phyloP scores from a whole-genome alignment of 495 filamentous ascomycete species.

The Penicillium paradoxum region DNA sequence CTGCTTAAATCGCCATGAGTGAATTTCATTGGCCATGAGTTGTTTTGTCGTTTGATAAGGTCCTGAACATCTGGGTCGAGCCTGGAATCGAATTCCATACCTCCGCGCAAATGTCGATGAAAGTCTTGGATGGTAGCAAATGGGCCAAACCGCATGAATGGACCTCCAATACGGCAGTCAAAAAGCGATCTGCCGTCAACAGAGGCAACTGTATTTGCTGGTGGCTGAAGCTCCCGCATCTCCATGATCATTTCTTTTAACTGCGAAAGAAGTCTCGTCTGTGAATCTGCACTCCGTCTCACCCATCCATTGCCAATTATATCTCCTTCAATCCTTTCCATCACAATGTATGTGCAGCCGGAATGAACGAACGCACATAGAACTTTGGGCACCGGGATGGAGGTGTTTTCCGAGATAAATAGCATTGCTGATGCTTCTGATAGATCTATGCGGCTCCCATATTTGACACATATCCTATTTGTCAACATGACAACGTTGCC shows the following conservation, averaged over 20 bases:
- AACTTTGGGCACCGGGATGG: constrained; percentile 46
- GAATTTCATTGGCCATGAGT: constrained; percentile 31
- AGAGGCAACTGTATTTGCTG: constrained; percentile 32
- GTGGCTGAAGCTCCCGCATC: constrained; percentile 36
- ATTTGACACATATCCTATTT: constrained; percentile 37
- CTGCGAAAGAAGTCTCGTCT: constrained; percentile 40
- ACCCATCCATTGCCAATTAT: constrained; percentile 33
- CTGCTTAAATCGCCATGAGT: constrained; percentile 43
- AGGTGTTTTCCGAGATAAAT: constrained; percentile 43
- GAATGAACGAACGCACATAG: constrained; percentile 43
- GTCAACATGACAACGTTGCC: constrained; percentile 38
- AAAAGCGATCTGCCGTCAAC: constrained; percentile 38
- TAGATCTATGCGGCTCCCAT: constrained; percentile 29
- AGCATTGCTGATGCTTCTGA: constrained; percentile 46
- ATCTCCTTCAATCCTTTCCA: constrained; percentile 47
- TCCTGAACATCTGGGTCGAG: constrained; percentile 30
- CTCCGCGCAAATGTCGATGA: constrained; percentile 38
- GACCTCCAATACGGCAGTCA: constrained; percentile 34
- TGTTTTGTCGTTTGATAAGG: constrained; percentile 33
- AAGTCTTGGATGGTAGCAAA: constrained; percentile 41
- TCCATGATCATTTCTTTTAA: constrained; percentile 36
- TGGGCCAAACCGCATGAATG: constrained; percentile 33
- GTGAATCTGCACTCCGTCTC: constrained; percentile 32
- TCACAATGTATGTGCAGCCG: constrained; percentile 44
- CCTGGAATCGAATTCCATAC: constrained; percentile 30